Conservation (phyloP, 139 green algal species). For the Nannochloris sp. region DNA sequence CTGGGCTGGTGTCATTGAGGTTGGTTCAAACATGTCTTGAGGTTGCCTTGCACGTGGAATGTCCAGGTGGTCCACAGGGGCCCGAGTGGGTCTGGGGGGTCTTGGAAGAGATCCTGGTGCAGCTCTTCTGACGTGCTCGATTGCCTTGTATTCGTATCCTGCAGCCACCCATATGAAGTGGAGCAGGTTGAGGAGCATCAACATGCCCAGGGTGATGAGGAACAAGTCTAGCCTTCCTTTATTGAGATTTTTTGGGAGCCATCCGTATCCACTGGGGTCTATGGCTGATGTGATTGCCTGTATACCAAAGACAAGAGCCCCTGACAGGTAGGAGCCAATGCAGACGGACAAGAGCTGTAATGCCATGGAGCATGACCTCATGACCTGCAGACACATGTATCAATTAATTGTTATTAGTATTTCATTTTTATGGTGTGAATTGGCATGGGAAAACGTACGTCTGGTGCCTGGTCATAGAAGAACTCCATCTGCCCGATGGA, state of each 20-base stretch:
- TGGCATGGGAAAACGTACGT: slow-evolving; percentile 19
- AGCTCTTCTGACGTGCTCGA: slow-evolving; percentile 47
- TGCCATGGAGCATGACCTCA: slow-evolving; percentile 84
- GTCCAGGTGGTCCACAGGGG: slow-evolving; percentile 4
- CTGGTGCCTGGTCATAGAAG: slow-evolving; percentile 90
- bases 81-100: neutral
- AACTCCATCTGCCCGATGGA: slow-evolving; percentile 90
- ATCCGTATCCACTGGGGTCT: slow-evolving; percentile 25
- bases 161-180: slow-evolving; percentile 58
- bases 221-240: slow-evolving; percentile 75
- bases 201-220: slow-evolving; percentile 52
- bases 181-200: slow-evolving; percentile 51
- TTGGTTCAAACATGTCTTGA: slow-evolving; percentile 7
- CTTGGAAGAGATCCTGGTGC: neutral
- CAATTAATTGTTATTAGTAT: no score
- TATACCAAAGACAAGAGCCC: slow-evolving; percentile 47
- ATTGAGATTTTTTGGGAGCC: slow-evolving; percentile 50
- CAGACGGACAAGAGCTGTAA: slow-evolving; percentile 70
- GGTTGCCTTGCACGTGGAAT: slow-evolving; percentile 2
- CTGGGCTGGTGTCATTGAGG: slow-evolving; percentile 13
- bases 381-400: slow-evolving; percentile 29
- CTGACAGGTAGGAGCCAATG: slow-evolving; percentile 74
- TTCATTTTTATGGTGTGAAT: no score
- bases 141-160: slow-evolving; percentile 73
- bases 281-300: neutral